Percentiles rank a stretch among this genome's conserved stretches.
phyloP scores from a whole-genome alignment of 176 grass and related monocot genomes.

The Bonia amplexicaulis region DNA sequence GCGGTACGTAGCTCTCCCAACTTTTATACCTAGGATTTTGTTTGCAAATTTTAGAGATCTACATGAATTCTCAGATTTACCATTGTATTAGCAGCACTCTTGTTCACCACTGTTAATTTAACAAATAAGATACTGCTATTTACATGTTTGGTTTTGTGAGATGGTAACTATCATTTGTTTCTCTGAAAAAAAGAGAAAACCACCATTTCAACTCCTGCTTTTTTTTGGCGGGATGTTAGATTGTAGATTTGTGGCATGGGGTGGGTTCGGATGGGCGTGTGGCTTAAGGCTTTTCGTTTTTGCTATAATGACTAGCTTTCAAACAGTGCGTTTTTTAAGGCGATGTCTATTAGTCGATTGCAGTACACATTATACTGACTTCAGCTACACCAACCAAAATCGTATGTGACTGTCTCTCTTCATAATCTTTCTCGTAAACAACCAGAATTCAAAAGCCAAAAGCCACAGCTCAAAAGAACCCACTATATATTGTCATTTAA shows the following conservation, averaged over 20 bases:
- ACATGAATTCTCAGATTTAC: background rate
- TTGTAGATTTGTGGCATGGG: background rate
- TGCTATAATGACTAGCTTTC: no score
- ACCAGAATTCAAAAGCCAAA: no score
- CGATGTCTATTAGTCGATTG: no score
- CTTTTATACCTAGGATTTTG: background rate
- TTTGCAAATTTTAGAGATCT: background rate
- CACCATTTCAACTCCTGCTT: background rate
- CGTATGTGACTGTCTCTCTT: no score
- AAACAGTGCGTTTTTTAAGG: no score
- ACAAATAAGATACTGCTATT: slow-evolving; percentile 3
- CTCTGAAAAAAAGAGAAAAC: background rate
- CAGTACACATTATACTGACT: no score
- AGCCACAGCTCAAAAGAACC: no score
- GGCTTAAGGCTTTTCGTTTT: no score
- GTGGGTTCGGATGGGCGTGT: no score
- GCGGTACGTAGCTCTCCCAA: slow-evolving; percentile 48
- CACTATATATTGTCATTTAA: background rate
- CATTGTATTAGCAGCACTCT: background rate
- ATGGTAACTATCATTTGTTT: background rate
- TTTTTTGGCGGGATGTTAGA: background rate
- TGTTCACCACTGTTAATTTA: slow-evolving; percentile 5
- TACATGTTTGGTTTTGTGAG: background rate
- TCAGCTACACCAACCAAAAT: no score
- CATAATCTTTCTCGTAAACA: no score